Evolutionary conservation across 1,284 basidiomycete species (phyloP).

Genomic region (Leccinum colubrinum): DNA sequence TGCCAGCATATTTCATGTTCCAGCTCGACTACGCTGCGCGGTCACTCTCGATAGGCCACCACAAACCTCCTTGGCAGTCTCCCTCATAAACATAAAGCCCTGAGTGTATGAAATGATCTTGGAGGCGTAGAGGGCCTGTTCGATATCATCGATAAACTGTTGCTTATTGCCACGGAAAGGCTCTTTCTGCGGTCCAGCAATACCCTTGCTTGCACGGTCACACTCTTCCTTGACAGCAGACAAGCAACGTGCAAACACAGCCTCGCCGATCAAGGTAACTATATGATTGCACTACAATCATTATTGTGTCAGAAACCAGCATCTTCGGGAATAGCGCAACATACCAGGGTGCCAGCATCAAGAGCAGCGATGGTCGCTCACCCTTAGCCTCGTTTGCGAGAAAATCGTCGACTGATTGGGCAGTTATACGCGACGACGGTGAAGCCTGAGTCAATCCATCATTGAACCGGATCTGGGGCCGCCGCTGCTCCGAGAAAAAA

Average conservation of each 20-base stretch:
- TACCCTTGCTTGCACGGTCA: constrained; percentile 86
- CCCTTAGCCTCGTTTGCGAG: constrained; percentile 97
- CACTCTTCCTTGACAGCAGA: constrained; percentile 98
- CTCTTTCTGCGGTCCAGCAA: constrained; percentile 89
- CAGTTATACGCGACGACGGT: constrained; percentile 97
- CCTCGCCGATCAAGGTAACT: constrained; percentile 99
- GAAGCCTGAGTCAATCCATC: constrained; percentile 58
- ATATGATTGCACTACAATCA: constrained; percentile 14
- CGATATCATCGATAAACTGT: constrained; percentile 98
- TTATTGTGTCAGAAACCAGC: constrained; percentile 9
- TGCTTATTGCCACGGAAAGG: constrained; percentile 97
- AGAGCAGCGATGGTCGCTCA: constrained; percentile 86
- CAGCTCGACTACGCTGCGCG: constrained; percentile 53
- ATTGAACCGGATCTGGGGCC: too few species aligned
- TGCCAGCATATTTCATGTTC: constrained; percentile 94
- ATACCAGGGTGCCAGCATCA: constrained; percentile 89
- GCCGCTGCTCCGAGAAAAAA: too few species aligned
- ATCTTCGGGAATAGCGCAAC: constrained; percentile 23
- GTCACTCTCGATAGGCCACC: not conserved
- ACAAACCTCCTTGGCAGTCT: constrained; percentile 91
- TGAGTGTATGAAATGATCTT: constrained; percentile 99
- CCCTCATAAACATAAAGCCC: constrained; percentile 99
- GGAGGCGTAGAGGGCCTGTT: constrained; percentile 98
- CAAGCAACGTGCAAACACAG: constrained; percentile 98
- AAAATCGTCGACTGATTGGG: constrained; percentile 94